These are phyloP conservation scores for Neophaeococcomyces aloes DNA, from an alignment of 2,329 filamentous ascomycete species.

Conservation along the genomic window DNA sequence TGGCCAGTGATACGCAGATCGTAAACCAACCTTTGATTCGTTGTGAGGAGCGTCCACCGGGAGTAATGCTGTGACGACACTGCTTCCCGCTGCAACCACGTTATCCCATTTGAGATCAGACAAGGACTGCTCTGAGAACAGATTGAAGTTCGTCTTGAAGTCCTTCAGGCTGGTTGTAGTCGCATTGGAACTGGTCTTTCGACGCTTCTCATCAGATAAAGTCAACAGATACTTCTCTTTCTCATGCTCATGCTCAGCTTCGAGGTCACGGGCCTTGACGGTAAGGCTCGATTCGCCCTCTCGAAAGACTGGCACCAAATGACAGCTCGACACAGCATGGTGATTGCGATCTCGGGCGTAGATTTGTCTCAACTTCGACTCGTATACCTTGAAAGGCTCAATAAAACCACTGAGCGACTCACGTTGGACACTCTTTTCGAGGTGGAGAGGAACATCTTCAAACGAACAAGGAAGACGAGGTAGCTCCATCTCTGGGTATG, in stretches of 20 bases:
- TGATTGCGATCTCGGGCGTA: conserved; percentile 32
- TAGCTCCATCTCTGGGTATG: conserved; percentile 1
- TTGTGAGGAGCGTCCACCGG: conserved; percentile 56
- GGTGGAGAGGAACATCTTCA: conserved; percentile 12
- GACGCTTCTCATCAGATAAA: conserved; percentile 44
- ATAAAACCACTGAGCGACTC: conserved; percentile 25
- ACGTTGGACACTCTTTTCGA: conserved; percentile 20
- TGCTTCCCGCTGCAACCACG: conserved; percentile 69
- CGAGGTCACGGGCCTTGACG: conserved; percentile 27
- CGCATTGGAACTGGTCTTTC: conserved; percentile 52
- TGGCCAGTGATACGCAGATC: background rate
- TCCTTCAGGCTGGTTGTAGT: conserved; percentile 56
- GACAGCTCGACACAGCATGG: conserved; percentile 22
- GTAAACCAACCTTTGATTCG: conserved; percentile 41
- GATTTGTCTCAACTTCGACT: conserved; percentile 27
- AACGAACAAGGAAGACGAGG: conserved; percentile 1
- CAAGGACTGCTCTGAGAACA: conserved; percentile 72
- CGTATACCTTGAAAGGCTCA: conserved; percentile 29
- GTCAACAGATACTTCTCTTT: conserved; percentile 29
- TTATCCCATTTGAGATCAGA: conserved; percentile 71
- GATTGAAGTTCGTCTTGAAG: conserved; percentile 66
- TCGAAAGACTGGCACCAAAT: conserved; percentile 28
- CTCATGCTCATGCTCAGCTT: conserved; percentile 23
- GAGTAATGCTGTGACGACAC: conserved; percentile 67
- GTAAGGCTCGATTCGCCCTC: conserved; percentile 21